These are phyloP conservation scores for Populus tomentosa DNA, from an alignment of 441 rosid genomes.

Conservation along the genomic window DNA sequence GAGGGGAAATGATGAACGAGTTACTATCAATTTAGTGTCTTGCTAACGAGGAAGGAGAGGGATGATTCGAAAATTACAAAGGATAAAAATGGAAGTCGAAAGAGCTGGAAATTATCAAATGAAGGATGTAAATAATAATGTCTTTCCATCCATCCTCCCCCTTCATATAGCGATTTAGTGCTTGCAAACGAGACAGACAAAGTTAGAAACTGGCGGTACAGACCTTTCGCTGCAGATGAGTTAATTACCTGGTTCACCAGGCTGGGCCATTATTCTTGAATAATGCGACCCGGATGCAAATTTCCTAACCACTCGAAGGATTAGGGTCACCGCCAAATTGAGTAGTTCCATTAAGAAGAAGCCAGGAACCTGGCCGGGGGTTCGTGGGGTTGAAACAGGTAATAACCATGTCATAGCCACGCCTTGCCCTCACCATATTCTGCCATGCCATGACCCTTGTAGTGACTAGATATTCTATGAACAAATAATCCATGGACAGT, in stretches of 20 bases:
- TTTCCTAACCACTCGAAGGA: not conserved
- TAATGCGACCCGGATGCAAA: too few species aligned
- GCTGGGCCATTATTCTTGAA: slow-evolving; percentile 13
- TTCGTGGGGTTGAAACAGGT: slow-evolving; percentile 6
- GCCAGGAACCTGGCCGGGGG: slow-evolving; percentile 3
- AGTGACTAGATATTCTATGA: not conserved
- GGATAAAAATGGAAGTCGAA: not conserved
- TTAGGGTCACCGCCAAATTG: slow-evolving; percentile 17
- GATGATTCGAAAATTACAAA: not conserved
- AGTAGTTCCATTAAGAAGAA: slow-evolving; percentile 30
- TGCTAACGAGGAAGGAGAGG: not conserved
- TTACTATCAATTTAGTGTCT: not conserved
- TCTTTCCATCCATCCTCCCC: not conserved
- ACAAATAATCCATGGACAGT: slow-evolving; percentile 12
- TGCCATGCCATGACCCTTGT: not conserved
- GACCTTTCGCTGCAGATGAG: not conserved
- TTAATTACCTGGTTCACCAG: not conserved
- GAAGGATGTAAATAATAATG: not conserved
- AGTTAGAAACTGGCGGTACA: not conserved
- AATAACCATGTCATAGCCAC: not conserved
- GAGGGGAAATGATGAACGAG: not conserved
- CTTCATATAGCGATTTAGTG: not conserved
- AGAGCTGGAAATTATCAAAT: not conserved
- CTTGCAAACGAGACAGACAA: too few species aligned
- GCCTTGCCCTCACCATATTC: not conserved